Base-by-base conservation (phyloP, 345 rosid species). In the Rhodomyrtus tomentosa region DNA sequence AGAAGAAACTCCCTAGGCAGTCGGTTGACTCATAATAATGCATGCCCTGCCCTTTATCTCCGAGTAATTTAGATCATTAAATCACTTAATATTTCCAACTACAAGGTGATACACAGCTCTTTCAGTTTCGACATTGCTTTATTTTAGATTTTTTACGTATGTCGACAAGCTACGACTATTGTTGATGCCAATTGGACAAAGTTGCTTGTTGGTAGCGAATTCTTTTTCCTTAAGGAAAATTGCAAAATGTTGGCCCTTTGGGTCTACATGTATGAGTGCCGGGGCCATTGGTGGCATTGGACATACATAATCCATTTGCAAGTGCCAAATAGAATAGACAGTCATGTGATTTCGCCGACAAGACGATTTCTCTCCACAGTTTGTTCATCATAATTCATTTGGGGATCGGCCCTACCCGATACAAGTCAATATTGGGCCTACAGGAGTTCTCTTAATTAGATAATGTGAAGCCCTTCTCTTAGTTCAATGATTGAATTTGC, bases 281-380 rank as follows among this genome's bases (percentile, higher is more conserved):
- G 76, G 76, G 82, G 56, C 62, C 85, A 32, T 68, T 22, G 73
- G 73, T 59, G 68, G 83, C 84, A 55, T 83, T n/a, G 82, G 55
- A 27, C 81, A 52, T 81, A 80, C 86, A 84, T 51, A 73, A 49
- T 81, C 82, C 24, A 54, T 80, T 21, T 72, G 62, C 81, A 62
- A 84, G 50, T 32, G 81, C 81, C 80, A n/a, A 55, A 58, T 82
- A 25, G 82, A 85, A 85, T 82, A 40, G 48, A 48, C 85, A 54
- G 59, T 55, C 80, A 76, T 45, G 10, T 49, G 55, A 81, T 68
- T 81, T 85, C 16, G 29, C 79, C 45, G 90, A 87, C 90, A 90
- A 87, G 55, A 40, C 52, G 87, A 83, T 87, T 89, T 87, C 62
- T 55, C 85, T 55, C 85, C 32, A 24, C 86, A 76, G 50, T 74